Percentiles rank a stretch among this genome's conserved stretches.
Conservation (phyloP, 140 eudicot genomes). For the Erigeron philadelphicus region DNA sequence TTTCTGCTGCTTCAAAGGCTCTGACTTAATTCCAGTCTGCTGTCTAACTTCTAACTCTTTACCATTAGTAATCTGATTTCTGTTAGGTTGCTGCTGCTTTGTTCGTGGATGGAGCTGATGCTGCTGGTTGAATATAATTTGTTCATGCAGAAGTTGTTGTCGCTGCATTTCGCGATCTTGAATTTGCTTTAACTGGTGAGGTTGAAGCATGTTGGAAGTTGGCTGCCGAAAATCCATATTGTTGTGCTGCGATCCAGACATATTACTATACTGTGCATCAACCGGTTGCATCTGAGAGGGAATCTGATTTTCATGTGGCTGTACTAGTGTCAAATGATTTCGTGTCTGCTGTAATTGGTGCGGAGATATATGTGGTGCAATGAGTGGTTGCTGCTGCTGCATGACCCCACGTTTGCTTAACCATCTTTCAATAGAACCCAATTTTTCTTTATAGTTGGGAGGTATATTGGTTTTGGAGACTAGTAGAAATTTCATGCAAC, state of each 20-base stretch:
- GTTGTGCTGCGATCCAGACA: constrained; percentile 34
- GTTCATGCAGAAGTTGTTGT: constrained; percentile 50
- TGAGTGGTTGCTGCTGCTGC: constrained; percentile 39
- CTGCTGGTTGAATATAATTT: constrained; percentile 38
- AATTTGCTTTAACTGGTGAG: constrained; percentile 28
- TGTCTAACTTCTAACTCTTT: constrained; percentile 45
- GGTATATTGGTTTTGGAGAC: constrained; percentile 38
- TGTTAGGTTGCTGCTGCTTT: constrained; percentile 36
- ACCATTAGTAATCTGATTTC: constrained; percentile 38
- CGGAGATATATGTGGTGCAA: constrained; percentile 24
- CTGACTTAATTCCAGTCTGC: constrained; percentile 41
- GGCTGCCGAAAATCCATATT: constrained; percentile 41
- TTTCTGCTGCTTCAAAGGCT: constrained; percentile 34
- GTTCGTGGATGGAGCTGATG: constrained; percentile 36
- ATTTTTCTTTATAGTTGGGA: constrained; percentile 36
- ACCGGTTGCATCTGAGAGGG: constrained; percentile 51
- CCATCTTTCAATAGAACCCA: constrained; percentile 36
- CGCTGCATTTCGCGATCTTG: not conserved
- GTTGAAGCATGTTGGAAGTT: constrained; percentile 51
- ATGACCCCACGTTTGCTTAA: constrained; percentile 37
- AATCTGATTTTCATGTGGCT: constrained; percentile 49
- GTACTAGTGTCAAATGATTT: constrained; percentile 30
- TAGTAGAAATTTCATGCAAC: constrained; percentile 31
- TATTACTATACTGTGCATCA: constrained; percentile 46
- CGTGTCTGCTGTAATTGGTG: constrained; percentile 26